Conservation (phyloP, 768 basidiomycete genomes). For the Phlegmacium glaucopus region DNA sequence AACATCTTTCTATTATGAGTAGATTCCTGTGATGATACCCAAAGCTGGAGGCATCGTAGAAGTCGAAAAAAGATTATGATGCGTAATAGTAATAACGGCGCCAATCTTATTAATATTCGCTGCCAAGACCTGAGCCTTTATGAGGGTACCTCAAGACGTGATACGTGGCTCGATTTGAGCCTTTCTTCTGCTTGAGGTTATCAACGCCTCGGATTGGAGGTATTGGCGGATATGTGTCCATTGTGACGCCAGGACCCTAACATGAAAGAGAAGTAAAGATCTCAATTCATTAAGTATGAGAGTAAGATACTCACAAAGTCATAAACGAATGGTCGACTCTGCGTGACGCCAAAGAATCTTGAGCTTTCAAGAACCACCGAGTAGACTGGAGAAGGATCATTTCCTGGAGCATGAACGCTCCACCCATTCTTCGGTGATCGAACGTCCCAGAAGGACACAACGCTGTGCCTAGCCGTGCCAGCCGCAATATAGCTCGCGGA, state of each 20-base stretch:
- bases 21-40: neutral
- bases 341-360: conserved; percentile 74
- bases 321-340: conserved; percentile 72
- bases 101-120: conserved; percentile 9
- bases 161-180: conserved; percentile 23
- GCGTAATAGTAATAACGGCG: no score
- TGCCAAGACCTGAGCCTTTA: conserved; percentile 15
- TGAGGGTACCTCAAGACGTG: conserved; percentile 27
- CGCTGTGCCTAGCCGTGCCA: conserved; percentile 72
- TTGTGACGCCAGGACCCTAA: conserved; percentile 56
- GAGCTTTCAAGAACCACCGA: conserved; percentile 71
- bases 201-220: conserved; percentile 19
- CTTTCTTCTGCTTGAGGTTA: conserved; percentile 29
- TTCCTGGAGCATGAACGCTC: conserved; percentile 79
- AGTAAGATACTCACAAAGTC: conserved; percentile 53
- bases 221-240: conserved; percentile 48
- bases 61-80: no score
- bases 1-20: conserved; percentile 6
- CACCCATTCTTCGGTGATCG: conserved; percentile 60
- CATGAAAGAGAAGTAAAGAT: conserved; percentile 6
- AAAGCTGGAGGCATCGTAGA: no score
- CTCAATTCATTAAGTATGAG: neutral
- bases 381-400: conserved; percentile 79
- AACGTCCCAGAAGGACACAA: conserved; percentile 82
- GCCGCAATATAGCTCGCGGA: conserved; percentile 64